Percentiles rank a stretch among this genome's conserved stretches.
These are phyloP conservation scores for Casuarina equisetifolia DNA, from an alignment of 306 rosid genomes.

Conservation along the genomic window DNA sequence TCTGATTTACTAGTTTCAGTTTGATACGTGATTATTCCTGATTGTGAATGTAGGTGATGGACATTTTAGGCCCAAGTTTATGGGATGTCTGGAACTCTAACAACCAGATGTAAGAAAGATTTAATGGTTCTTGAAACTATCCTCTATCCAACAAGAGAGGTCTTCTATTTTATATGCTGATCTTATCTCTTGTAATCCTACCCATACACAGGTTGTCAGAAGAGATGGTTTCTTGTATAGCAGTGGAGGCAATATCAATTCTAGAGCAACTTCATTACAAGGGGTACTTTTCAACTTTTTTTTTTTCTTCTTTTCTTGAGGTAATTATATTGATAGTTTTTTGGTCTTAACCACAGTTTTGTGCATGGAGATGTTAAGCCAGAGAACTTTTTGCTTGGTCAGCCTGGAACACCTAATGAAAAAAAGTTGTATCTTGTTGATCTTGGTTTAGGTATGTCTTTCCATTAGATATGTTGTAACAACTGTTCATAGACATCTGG, in stretches of 20 bases:
- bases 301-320: background rate
- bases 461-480: background rate
- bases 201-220: slow-evolving; percentile 64
- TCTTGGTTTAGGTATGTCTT: slow-evolving; percentile 79
- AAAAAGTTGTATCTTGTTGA: slow-evolving; percentile 90
- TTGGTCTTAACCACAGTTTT: slow-evolving; percentile 39
- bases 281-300: slow-evolving; percentile 50
- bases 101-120: slow-evolving; percentile 40
- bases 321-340: background rate
- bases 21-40: background rate
- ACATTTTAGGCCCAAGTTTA: slow-evolving; percentile 94
- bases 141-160: background rate
- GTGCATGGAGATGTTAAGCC: slow-evolving; percentile 98
- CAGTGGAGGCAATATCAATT: slow-evolving; percentile 94
- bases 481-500: slow-evolving; percentile 1
- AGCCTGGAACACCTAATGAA: slow-evolving; percentile 82
- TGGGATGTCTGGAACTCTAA: slow-evolving; percentile 91
- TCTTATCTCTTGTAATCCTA: background rate
- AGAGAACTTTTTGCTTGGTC: slow-evolving; percentile 94
- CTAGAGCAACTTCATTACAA: slow-evolving; percentile 91
- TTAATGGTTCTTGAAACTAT: background rate
- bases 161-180: background rate
- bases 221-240: slow-evolving; percentile 92
- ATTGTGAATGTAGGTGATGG: slow-evolving; percentile 70
- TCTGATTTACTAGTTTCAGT: slow-evolving; percentile 5